These are phyloP conservation scores for Trichoderma brevicompactum DNA, from an alignment of 2,329 filamentous ascomycete genomes.

Conservation along the genomic window DNA sequence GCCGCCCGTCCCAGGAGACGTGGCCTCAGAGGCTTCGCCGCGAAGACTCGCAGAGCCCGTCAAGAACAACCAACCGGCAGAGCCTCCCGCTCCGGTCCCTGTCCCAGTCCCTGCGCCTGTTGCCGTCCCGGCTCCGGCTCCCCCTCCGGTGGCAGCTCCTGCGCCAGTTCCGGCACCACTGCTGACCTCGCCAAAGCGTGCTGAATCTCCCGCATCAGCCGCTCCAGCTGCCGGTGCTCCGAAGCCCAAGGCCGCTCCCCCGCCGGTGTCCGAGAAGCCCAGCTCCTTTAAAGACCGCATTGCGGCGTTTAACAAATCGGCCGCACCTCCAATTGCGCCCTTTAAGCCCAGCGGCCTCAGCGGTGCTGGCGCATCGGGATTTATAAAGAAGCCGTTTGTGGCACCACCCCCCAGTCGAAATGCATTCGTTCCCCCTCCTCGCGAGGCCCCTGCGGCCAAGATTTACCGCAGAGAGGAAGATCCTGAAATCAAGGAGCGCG, in stretches of 20 bases:
- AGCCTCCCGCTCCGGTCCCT: slow-evolving; percentile 39
- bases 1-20: slow-evolving; percentile 40
- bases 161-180: slow-evolving; percentile 34
- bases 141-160: slow-evolving; percentile 30
- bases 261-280: slow-evolving; percentile 76
- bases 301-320: slow-evolving; percentile 92
- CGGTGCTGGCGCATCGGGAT: slow-evolving; percentile 60
- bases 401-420: slow-evolving; percentile 92
- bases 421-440: slow-evolving; percentile 79
- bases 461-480: slow-evolving; percentile 89
- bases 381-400: slow-evolving; percentile 97
- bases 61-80: slow-evolving; percentile 41
- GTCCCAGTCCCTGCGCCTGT: slow-evolving; percentile 32
- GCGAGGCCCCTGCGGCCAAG: slow-evolving; percentile 72
- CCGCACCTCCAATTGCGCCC: slow-evolving; percentile 83
- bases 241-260: slow-evolving; percentile 53
- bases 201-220: slow-evolving; percentile 47
- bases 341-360: slow-evolving; percentile 76
- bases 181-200: slow-evolving; percentile 44
- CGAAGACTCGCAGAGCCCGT: slow-evolving; percentile 43
- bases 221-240: slow-evolving; percentile 35
- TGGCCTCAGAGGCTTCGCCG: slow-evolving; percentile 37
- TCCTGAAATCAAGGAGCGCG: slow-evolving; percentile 68
- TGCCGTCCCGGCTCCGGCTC: slow-evolving; percentile 35
- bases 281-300: slow-evolving; percentile 92